Evolutionary conservation across 2,329 filamentous ascomycete species (phyloP).

Genomic region (Penicillium sp.): DNA sequence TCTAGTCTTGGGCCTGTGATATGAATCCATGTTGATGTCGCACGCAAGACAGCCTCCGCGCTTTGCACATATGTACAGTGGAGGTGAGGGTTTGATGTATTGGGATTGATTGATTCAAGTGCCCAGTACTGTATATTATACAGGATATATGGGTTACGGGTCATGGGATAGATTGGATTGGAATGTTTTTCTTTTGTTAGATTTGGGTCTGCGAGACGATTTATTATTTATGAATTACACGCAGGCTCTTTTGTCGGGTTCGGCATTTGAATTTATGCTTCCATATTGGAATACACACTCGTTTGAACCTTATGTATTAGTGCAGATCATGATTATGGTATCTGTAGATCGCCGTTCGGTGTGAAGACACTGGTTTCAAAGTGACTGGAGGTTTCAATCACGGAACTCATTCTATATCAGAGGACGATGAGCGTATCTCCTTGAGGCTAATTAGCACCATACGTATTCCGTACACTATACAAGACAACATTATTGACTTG

Average conservation of each 20-base stretch:
- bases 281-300: neutral
- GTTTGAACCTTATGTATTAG: neutral
- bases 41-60: neutral
- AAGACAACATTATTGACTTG: neutral
- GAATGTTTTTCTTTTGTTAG: neutral
- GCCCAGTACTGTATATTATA: slow-evolving; percentile 1
- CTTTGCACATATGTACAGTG: neutral
- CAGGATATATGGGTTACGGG: neutral
- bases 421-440: neutral
- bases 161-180: neutral
- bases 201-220: neutral
- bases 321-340: neutral
- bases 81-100: neutral
- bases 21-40: neutral
- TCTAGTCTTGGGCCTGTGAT: neutral
- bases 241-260: neutral
- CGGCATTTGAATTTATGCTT: neutral
- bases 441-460: neutral
- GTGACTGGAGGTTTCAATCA: neutral
- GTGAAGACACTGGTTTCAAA: neutral
- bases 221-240: neutral
- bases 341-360: neutral
- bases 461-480: no score
- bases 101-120: slow-evolving; percentile 2
- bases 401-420: neutral